These are phyloP conservation scores for Podospora conica DNA, from an alignment of 495 filamentous ascomycete species.

Conservation along the genomic window DNA sequence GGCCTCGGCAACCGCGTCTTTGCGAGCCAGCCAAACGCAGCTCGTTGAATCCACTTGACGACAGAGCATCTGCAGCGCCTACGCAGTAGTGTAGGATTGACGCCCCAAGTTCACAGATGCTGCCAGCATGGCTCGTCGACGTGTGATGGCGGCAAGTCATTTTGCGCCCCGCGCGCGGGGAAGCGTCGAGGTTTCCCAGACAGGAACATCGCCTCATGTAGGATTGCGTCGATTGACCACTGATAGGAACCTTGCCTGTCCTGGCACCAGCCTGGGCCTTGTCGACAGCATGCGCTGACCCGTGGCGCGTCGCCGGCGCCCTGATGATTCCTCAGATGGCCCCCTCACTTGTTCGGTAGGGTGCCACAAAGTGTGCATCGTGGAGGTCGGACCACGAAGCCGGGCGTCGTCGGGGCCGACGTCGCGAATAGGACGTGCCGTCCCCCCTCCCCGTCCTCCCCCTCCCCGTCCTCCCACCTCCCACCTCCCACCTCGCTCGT, in stretches of 20 bases:
- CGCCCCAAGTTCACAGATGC: not conserved
- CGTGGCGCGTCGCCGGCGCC: not conserved
- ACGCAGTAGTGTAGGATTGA: not conserved
- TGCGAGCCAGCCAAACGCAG: conserved; percentile 4
- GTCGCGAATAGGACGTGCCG: not conserved
- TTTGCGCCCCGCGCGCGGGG: conserved; percentile 4
- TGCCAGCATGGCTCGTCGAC: not conserved
- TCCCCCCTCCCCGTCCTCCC: too few species aligned
- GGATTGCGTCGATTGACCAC: not conserved
- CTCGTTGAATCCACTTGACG: not conserved
- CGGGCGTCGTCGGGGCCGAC: not conserved
- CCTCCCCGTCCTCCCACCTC: not conserved
- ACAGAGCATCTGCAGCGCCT: not conserved
- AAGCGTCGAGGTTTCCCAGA: not conserved
- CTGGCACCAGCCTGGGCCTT: not conserved
- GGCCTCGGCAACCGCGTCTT: conserved; percentile 12
- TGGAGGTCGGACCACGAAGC: conserved; percentile 10
- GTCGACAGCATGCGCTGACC: not conserved
- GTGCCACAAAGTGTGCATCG: not conserved
- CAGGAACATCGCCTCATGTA: not conserved
- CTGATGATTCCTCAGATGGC: not conserved
- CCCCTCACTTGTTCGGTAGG: not conserved
- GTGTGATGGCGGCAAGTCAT: conserved; percentile 12
- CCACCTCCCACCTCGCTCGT: not conserved
- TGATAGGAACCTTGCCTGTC: not conserved